phyloP scores from a whole-genome alignment of 371 early-diverging fungal genomes.

The Nematocida displodere region DNA sequence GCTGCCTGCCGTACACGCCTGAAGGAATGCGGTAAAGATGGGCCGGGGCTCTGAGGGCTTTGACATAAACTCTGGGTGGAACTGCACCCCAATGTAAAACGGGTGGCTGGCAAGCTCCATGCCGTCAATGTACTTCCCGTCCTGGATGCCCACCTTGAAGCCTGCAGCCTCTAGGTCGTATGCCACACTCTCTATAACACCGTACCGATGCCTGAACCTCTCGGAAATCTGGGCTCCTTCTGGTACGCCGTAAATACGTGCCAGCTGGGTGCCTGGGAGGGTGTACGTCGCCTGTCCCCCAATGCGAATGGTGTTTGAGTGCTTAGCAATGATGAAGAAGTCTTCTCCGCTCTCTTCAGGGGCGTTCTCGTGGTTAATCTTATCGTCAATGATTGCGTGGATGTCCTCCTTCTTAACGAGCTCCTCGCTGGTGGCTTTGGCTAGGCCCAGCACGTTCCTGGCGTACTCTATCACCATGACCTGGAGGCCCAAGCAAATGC shows the following conservation, averaged over 20 bases:
- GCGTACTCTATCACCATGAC: slow-evolving; percentile 93
- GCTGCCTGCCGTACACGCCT: too few relatives aligned
- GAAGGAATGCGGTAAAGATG: slow-evolving; percentile 77
- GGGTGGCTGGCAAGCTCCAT: slow-evolving; percentile 79
- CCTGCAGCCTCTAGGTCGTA: slow-evolving; percentile 74
- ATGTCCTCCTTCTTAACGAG: slow-evolving; percentile 46
- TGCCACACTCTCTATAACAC: slow-evolving; percentile 81
- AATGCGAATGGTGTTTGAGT: slow-evolving; percentile 89
- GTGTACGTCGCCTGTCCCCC: slow-evolving; percentile 80
- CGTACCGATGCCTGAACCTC: slow-evolving; percentile 95
- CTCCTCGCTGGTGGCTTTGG: slow-evolving; percentile 64
- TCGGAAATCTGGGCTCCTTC: slow-evolving; percentile 66
- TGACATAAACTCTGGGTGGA: slow-evolving; percentile 94
- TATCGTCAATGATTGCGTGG: slow-evolving; percentile 30
- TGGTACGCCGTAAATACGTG: slow-evolving; percentile 69
- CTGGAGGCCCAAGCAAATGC: slow-evolving; percentile 97
- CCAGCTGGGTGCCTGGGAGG: slow-evolving; percentile 63
- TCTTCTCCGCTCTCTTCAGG: slow-evolving; percentile 67
- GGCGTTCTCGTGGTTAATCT: neutral
- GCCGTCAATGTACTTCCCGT: slow-evolving; percentile 88
- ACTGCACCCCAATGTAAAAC: slow-evolving; percentile 91
- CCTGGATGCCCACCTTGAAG: slow-evolving; percentile 79
- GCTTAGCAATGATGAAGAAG: slow-evolving; percentile 84
- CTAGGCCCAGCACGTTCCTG: slow-evolving; percentile 79
- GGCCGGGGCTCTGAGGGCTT: slow-evolving; percentile 83